Evolutionary conservation across 23 red algal genomes (phyloP).

Genomic region (Pyropia haitanensis): DNA sequence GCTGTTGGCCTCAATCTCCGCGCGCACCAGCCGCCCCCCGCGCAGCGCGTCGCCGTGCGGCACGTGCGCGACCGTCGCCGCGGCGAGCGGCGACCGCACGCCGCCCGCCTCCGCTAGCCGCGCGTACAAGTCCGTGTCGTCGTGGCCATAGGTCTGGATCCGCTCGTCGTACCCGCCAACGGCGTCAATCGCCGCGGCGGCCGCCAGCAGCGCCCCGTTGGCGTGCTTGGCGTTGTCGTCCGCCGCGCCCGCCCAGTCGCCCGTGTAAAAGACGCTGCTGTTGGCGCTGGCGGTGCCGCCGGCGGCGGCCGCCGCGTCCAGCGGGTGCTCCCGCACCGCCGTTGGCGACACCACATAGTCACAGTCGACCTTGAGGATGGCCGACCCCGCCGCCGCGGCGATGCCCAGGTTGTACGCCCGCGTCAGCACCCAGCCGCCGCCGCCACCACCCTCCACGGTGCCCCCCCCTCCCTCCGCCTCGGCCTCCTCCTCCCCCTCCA

Average conservation of each 20-base stretch:
- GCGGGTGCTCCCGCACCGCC: slow-evolving; percentile 15
- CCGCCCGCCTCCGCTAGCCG: slow-evolving; percentile 17
- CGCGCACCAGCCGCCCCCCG: slow-evolving; percentile 31
- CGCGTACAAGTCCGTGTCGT: slow-evolving; percentile 66
- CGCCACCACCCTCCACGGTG: no score
- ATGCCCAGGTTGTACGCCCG: slow-evolving; percentile 72
- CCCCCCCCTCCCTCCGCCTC: no score
- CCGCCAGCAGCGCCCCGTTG: slow-evolving; percentile 52
- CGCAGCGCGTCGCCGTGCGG: slow-evolving; percentile 38
- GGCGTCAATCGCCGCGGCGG: slow-evolving; percentile 4
- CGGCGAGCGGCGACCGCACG: slow-evolving; percentile 26
- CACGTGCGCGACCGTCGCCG: slow-evolving; percentile 34
- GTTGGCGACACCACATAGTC: slow-evolving; percentile 33
- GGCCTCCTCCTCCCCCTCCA: slow-evolving; percentile 7
- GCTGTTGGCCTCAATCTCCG: slow-evolving; percentile 62
- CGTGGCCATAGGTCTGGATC: slow-evolving; percentile 69
- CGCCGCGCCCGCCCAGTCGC: slow-evolving; percentile 35
- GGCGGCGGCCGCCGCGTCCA: neutral
- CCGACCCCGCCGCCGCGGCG: slow-evolving; percentile 5
- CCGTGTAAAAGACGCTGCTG: slow-evolving; percentile 36
- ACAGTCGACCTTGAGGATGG: slow-evolving; percentile 43
- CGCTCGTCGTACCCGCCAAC: slow-evolving; percentile 70
- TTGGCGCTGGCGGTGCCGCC: neutral
- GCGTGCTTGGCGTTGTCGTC: slow-evolving; percentile 62
- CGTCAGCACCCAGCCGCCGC: slow-evolving; percentile 30